Percentiles rank a stretch among this genome's conserved stretches.
Evolutionary conservation across 2,329 filamentous ascomycete genomes (phyloP).

Genomic region (Trichoderma koningii): DNA sequence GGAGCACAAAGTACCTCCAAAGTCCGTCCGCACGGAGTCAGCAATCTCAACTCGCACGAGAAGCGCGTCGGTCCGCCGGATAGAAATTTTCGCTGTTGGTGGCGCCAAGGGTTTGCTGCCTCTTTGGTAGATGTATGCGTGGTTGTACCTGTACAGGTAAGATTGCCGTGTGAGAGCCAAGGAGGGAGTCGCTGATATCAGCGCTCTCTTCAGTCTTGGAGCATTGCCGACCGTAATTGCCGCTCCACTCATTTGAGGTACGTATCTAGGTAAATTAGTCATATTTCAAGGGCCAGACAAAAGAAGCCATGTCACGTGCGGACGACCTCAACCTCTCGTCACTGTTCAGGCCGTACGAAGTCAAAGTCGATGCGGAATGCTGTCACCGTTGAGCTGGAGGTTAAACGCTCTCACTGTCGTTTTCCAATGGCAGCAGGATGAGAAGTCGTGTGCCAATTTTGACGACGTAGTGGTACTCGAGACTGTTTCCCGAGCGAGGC

Average conservation of each 20-base stretch:
- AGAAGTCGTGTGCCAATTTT: not conserved
- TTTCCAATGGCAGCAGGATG: not conserved
- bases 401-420: not conserved
- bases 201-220: not conserved
- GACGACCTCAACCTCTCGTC: not conserved
- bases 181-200: not conserved
- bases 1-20: not conserved
- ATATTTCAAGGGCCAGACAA: not conserved
- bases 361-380: not conserved
- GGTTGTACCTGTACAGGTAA: not conserved
- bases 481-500: not conserved
- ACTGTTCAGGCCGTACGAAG: not conserved
- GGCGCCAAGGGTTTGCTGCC: slow-evolving; percentile 6
- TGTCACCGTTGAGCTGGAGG: not conserved
- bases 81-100: slow-evolving; percentile 15
- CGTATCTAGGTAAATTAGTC: not conserved
- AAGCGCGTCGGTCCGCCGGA: slow-evolving; percentile 21
- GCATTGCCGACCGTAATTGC: slow-evolving; percentile 21
- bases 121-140: not conserved
- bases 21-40: not conserved
- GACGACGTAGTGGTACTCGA: not conserved
- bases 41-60: slow-evolving; percentile 5
- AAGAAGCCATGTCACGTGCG: slow-evolving; percentile 2
- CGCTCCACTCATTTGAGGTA: not conserved
- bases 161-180: not conserved